Evolutionary conservation across 768 basidiomycete species (phyloP).

Genomic region (Termitomyces sp.): DNA sequence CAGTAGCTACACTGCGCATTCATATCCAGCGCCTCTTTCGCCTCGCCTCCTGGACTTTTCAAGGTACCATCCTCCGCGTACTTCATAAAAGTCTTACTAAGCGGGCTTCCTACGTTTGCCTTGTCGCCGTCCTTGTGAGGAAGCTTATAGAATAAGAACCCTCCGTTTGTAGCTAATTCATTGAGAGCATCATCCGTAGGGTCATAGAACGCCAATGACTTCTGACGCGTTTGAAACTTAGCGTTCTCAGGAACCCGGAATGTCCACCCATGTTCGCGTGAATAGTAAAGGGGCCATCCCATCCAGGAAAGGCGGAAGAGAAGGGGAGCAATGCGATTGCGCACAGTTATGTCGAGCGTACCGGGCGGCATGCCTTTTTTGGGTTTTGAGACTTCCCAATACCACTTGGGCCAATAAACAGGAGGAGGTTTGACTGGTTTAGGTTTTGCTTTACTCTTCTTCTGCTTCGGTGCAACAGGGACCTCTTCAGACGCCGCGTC

Average conservation of each 20-base stretch:
- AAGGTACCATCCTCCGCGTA: conserved; percentile 84
- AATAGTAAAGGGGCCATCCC: conserved; percentile 79
- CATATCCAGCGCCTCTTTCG: conserved; percentile 82
- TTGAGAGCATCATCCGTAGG: conserved; percentile 55
- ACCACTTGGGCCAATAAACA: conserved; percentile 94
- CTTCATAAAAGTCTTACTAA: conserved; percentile 86
- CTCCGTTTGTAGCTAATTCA: conserved; percentile 41
- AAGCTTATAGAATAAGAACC: conserved; percentile 79
- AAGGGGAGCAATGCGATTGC: conserved; percentile 78
- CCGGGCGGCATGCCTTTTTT: conserved; percentile 64
- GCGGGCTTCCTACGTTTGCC: conserved; percentile 92
- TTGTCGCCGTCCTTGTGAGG: conserved; percentile 95
- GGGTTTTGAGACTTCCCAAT: conserved; percentile 81
- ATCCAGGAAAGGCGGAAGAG: conserved; percentile 86
- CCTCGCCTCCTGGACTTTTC: conserved; percentile 75
- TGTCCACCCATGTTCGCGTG: conserved; percentile 86
- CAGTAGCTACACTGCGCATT: conserved; percentile 96
- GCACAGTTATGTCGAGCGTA: conserved; percentile 78
- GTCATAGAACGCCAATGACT: conserved; percentile 54
- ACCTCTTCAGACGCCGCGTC: conserved; percentile 3
- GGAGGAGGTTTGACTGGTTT: conserved; percentile 38
- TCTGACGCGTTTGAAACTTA: conserved; percentile 40
- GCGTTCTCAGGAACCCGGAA: conserved; percentile 65
- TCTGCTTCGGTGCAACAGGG: conserved; percentile 14
- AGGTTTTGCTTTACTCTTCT: conserved; percentile 23